These are phyloP conservation scores for Diaporthe citri DNA, from an alignment of 2,329 filamentous ascomycete species.

Conservation along the genomic window DNA sequence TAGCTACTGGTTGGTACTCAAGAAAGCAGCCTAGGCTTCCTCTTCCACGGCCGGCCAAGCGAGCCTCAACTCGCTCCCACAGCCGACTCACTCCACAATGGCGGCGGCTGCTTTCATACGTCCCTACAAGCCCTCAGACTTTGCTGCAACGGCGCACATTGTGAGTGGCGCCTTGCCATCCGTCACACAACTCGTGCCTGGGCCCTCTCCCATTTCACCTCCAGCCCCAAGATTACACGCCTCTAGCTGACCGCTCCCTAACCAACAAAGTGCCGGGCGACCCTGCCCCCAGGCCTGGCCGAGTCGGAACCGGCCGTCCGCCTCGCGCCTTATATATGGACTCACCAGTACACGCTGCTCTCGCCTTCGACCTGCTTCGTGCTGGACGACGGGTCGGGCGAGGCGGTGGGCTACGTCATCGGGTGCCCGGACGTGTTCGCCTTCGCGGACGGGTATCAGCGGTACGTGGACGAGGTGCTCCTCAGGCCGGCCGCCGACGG, in stretches of 20 bases:
- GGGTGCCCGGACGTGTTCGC: conserved; percentile 57
- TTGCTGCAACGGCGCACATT: conserved; percentile 6
- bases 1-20: not conserved
- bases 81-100: not conserved
- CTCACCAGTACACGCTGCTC: conserved; percentile 62
- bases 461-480: conserved; percentile 53
- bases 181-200: not conserved
- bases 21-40: not conserved
- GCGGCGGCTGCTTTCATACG: conserved; percentile 9
- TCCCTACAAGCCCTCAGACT: conserved; percentile 13
- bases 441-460: conserved; percentile 54
- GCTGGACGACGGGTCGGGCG: conserved; percentile 60
- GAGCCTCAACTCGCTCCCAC: not conserved
- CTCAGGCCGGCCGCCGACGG: conserved; percentile 8
- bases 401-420: conserved; percentile 63
- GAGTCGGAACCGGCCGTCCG: conserved; percentile 50
- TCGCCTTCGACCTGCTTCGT: conserved; percentile 60
- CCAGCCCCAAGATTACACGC: not conserved
- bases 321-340: conserved; percentile 64
- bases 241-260: not conserved
- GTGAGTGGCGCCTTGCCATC: not conserved
- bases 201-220: not conserved
- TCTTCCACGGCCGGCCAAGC: not conserved
- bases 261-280: conserved; percentile 58
- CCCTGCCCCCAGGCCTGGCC: conserved; percentile 58